Evolutionary conservation across 2,329 filamentous ascomycete genomes (phyloP), one percentile per base, ranked within the genome.

Genomic region (Hawksworthiomyces lignivorus): DNA sequence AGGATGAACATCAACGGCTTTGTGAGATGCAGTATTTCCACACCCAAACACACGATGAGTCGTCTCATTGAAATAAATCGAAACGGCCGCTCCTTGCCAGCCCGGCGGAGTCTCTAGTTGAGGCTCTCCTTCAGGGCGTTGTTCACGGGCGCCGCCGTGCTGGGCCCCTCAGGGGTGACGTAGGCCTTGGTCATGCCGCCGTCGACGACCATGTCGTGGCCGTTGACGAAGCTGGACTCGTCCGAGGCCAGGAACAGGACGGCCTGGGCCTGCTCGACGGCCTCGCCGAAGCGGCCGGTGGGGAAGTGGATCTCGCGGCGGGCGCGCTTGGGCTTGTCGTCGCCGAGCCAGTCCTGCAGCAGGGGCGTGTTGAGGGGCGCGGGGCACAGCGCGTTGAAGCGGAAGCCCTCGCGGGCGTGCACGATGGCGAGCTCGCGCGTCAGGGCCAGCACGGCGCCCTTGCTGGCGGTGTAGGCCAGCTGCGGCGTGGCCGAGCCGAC

Each of bases 101-200:
- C n/a, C n/a, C 15, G 21, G 34, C 22, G 34, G 22, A 17, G n/a
- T 19, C 33, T 34, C n/a, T 26, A 26, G 24, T 12, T 26, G 12
- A 49, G 30, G 2, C 43, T n/a, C 4, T 42, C 39, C 63, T 72
- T 76, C 45, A 55, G 50, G n/a, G 75, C 75, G 52, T 80, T 80
- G 63, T 81, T 84, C 48, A 62, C 58, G 4, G 80, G 80, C 5
- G 72, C 70, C 10, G 65, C 52, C 0, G 67, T 52, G 8, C 77
- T 58, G 12, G 73, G 67, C 4, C 80, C 80, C 62, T 82, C 77
- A 2, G 80, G 67, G 1, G 80, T 84, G 21, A 84, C 79, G 62
- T 96, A 97, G 33, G 88, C 86, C 73, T 85, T 95, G 56, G 81
- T 90, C 86, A 98, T 87, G 46, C 90, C 90, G 45, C 92, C 92